phyloP scores from a whole-genome alignment of 345 rosid species.

The Euphorbia tirucalli region DNA sequence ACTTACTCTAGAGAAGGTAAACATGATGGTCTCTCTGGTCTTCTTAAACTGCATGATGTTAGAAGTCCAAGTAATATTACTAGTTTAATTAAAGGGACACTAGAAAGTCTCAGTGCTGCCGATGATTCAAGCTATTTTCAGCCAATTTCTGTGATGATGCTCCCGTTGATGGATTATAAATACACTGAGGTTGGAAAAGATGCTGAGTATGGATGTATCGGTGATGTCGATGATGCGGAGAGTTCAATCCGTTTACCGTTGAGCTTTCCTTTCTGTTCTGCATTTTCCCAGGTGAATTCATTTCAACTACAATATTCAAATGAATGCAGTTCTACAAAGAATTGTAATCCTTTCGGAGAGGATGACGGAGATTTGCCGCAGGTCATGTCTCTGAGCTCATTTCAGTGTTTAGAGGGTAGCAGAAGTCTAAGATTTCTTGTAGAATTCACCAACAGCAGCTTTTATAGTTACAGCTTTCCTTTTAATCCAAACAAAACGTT shows the following conservation, averaged over 20 bases:
- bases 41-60: slow-evolving; percentile 26
- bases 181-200: slow-evolving; percentile 17
- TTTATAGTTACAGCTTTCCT: not conserved
- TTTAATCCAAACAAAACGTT: slow-evolving; percentile 28
- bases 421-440: slow-evolving; percentile 21
- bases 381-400: slow-evolving; percentile 17
- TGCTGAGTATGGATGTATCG: slow-evolving; percentile 1
- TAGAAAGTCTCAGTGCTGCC: slow-evolving; percentile 24
- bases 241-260: slow-evolving; percentile 11
- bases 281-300: not conserved
- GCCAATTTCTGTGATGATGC: slow-evolving; percentile 28
- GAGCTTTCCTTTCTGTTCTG: slow-evolving; percentile 21
- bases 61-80: slow-evolving; percentile 14
- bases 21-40: slow-evolving; percentile 14
- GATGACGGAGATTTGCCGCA: slow-evolving; percentile 21
- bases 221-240: not conserved
- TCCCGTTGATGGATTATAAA: slow-evolving; percentile 24
- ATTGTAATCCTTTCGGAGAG: slow-evolving; percentile 25
- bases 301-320: slow-evolving; percentile 23
- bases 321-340: slow-evolving; percentile 15
- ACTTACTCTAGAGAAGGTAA: slow-evolving; percentile 15
- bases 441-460: slow-evolving; percentile 20
- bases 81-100: slow-evolving; percentile 26
- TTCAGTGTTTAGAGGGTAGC: slow-evolving; percentile 27
- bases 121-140: slow-evolving; percentile 16